Conservation (phyloP, 2,329 filamentous ascomycete genomes). For the Apiospora phragmitis region DNA sequence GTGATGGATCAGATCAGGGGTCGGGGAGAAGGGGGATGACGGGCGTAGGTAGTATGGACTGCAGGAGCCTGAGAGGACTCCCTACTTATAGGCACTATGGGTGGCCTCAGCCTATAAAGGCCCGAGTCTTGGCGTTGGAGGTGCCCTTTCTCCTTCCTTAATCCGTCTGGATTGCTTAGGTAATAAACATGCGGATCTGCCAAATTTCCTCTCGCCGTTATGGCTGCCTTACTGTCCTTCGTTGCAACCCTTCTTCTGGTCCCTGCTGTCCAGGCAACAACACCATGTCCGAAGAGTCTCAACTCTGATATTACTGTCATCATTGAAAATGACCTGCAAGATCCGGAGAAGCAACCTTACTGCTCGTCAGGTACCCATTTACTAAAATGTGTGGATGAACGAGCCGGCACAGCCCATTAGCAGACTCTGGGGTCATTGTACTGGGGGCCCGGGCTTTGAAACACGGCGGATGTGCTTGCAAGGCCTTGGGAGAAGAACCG, state of each 20-base stretch:
- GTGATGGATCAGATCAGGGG: too few relatives aligned
- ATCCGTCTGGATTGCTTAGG: neutral
- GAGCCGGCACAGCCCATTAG: constrained; percentile 31
- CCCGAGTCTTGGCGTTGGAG: too few relatives aligned
- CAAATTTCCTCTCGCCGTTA: neutral
- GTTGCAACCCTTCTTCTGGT: neutral
- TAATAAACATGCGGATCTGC: too few relatives aligned
- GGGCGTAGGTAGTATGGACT: too few relatives aligned
- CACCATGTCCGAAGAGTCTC: constrained; percentile 36
- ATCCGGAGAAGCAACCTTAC: constrained; percentile 19
- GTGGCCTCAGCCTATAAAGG: too few relatives aligned
- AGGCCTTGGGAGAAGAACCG: constrained; percentile 40
- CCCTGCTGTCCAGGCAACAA: neutral
- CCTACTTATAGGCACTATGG: too few relatives aligned
- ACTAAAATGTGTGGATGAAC: constrained; percentile 22
- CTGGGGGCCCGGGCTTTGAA: constrained; percentile 22
- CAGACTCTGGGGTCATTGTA: constrained; percentile 36
- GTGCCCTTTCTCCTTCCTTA: too few relatives aligned
- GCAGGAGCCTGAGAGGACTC: too few relatives aligned
- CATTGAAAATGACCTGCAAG: constrained; percentile 43
- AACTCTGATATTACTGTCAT: constrained; percentile 38
- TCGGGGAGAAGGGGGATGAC: too few relatives aligned
- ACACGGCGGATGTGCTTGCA: constrained; percentile 27
- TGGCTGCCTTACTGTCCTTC: neutral
- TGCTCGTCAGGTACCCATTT: neutral